Base-by-base conservation (phyloP, 345 rosid species). In the Carallia brachiata region DNA sequence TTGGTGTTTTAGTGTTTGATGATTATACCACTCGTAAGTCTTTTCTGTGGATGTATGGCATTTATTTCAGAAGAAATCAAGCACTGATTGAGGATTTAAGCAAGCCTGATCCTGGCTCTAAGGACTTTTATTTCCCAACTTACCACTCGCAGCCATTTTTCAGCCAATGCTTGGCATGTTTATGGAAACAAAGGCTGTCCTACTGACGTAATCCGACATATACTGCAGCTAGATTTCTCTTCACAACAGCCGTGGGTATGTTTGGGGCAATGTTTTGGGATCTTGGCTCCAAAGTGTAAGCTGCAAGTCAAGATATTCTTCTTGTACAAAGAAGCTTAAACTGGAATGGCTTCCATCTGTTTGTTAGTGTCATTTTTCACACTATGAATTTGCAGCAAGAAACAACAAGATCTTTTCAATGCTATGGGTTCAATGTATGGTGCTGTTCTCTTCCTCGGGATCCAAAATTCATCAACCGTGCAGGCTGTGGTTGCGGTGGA, bases 351-450 rank as follows among this genome's bases (percentile, higher is more conserved):
- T 15, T 56, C 31, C 31, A 27, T 27, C 60, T 56, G 60, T 39
- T 7, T n/a, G 7, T 5, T n/a, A 47, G 15, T 61, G 31, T n/a
- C 13, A 36, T 27, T 36, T 61, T 17, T 36, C 23, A 17, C 52
- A 15, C 47, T 48, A 40, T 37, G 60, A 53, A 34, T 18, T 36
- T 66, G 36, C 81, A 91, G 92, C 74, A 54, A 4, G 61, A 81
- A 60, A 62, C 54, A 52, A 36, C 92, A 85, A 50, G 92, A 89
- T 76, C 73, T 87, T 66, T 57, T 74, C 55, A 89, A 89, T 75
- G 84, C 95, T 67, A 84, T 89, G 89, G 95, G 95, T 47, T 89
- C 92, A 3, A 90, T 90, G 89, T 88, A 81, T 56, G 60, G 84
- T 53, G 88, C 91, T 27, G 85, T 88, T 71, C 71, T 87, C 39